Percentiles rank a stretch among this genome's conserved stretches.
phyloP scores from a whole-genome alignment of 768 basidiomycete species.

The Agaricus sinodeliciosus region DNA sequence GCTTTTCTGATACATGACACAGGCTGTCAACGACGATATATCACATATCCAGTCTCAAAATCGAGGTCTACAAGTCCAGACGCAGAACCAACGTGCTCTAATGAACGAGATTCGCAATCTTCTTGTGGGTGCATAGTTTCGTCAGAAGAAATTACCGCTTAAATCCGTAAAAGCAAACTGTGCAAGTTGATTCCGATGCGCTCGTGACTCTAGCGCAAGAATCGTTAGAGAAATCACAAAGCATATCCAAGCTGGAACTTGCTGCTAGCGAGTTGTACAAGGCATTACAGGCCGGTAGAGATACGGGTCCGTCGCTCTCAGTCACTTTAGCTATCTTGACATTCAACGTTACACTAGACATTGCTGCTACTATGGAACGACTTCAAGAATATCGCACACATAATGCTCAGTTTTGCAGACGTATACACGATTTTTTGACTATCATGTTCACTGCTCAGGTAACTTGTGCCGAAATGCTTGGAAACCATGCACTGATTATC shows the following conservation, averaged over 20 bases:
- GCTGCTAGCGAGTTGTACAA: constrained; percentile 91
- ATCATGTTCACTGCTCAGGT: constrained; percentile 93
- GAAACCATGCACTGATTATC: neutral
- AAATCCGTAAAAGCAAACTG: constrained; percentile 63
- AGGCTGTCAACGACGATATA: constrained; percentile 96
- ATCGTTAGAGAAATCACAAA: constrained; percentile 72
- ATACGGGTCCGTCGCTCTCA: constrained; percentile 54
- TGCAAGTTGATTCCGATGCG: constrained; percentile 80
- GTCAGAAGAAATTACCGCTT: neutral
- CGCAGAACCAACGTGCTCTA: constrained; percentile 86
- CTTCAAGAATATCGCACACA: constrained; percentile 86
- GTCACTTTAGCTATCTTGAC: constrained; percentile 1
- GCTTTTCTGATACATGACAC: constrained; percentile 1
- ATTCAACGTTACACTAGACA: constrained; percentile 42
- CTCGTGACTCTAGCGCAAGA: constrained; percentile 80
- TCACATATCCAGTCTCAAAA: constrained; percentile 94
- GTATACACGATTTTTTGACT: constrained; percentile 81
- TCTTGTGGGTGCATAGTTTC: constrained; percentile 41
- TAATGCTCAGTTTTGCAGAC: constrained; percentile 90
- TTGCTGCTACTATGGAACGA: constrained; percentile 96
- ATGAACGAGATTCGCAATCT: constrained; percentile 83
- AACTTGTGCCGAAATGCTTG: constrained; percentile 12
- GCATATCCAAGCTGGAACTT: constrained; percentile 74
- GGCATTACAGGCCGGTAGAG: constrained; percentile 83
- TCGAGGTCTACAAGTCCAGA: constrained; percentile 94